Conservation (phyloP, 805 yeast genomes). For the Kodamaea sagamina region DNA sequence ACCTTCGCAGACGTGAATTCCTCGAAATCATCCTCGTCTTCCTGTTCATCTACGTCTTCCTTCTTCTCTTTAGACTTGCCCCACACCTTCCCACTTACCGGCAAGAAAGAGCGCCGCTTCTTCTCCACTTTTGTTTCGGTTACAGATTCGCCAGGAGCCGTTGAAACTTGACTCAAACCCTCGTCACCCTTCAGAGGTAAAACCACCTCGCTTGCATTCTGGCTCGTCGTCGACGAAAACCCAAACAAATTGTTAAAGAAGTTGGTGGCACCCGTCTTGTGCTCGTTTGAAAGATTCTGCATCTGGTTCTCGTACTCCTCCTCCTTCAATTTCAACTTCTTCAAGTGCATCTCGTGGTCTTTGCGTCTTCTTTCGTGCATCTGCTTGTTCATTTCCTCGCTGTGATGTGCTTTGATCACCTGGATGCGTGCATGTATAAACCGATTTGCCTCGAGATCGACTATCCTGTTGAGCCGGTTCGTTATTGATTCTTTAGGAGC, state of each 20-base stretch:
- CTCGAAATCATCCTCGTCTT: conserved; percentile 25
- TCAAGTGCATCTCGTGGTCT: conserved; percentile 41
- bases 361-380: conserved; percentile 40
- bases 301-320: conserved; percentile 39
- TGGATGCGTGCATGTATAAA: conserved; percentile 43
- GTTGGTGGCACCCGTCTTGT: conserved; percentile 21
- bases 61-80: neutral
- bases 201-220: neutral
- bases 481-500: conserved; percentile 23
- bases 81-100: neutral
- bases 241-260: conserved; percentile 38
- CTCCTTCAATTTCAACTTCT: conserved; percentile 38
- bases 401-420: conserved; percentile 39
- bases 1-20: conserved; percentile 20
- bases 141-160: neutral
- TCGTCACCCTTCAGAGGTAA: conserved; percentile 1
- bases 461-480: conserved; percentile 28
- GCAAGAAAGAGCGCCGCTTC: neutral
- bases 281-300: conserved; percentile 28
- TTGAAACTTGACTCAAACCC: neutral
- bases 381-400: conserved; percentile 36
- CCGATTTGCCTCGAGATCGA: conserved; percentile 39
- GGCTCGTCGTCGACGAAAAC: conserved; percentile 10
- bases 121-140: neutral
- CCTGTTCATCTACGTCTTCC: conserved; percentile 7